phyloP scores from a whole-genome alignment of 1,284 basidiomycete species.

The Ceratobasidium papillatum region DNA sequence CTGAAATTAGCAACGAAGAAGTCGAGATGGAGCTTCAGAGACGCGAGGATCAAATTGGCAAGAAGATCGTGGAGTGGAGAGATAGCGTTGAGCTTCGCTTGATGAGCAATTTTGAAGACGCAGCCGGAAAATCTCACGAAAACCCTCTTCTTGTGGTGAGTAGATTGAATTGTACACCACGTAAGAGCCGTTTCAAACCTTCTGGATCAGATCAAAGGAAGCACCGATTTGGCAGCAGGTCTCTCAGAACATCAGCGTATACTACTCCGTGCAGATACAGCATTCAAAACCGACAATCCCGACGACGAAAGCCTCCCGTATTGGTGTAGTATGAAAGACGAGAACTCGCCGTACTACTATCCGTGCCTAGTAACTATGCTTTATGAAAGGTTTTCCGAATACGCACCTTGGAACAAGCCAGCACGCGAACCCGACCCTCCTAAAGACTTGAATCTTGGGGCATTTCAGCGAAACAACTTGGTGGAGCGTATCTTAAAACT shows the following conservation, averaged over 20 bases:
- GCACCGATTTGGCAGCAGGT: not conserved
- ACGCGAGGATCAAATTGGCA: not conserved
- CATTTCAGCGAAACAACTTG: not conserved
- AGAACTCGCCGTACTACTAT: not conserved
- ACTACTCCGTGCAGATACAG: slow-evolving; percentile 22
- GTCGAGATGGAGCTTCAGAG: not conserved
- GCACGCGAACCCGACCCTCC: not conserved
- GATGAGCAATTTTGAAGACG: not conserved
- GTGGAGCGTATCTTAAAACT: not conserved
- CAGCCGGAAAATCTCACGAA: not conserved
- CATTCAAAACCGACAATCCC: not conserved
- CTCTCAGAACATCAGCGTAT: slow-evolving; percentile 1
- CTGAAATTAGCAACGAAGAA: not conserved
- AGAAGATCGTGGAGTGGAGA: not conserved
- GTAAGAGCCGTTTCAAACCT: not conserved
- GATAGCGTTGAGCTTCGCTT: not conserved
- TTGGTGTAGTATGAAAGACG: not conserved
- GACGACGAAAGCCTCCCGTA: not conserved
- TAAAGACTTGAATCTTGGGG: not conserved
- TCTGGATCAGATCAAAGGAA: not conserved
- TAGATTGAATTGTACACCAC: not conserved
- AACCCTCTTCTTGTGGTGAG: not conserved
- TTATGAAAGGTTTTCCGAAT: not conserved
- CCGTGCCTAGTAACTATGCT: not conserved
- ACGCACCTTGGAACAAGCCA: not conserved